Percentiles rank a stretch among this genome's conserved stretches.
Conservation (phyloP, 2,329 filamentous ascomycete species). For the Pseudogymnoascus sp. region DNA sequence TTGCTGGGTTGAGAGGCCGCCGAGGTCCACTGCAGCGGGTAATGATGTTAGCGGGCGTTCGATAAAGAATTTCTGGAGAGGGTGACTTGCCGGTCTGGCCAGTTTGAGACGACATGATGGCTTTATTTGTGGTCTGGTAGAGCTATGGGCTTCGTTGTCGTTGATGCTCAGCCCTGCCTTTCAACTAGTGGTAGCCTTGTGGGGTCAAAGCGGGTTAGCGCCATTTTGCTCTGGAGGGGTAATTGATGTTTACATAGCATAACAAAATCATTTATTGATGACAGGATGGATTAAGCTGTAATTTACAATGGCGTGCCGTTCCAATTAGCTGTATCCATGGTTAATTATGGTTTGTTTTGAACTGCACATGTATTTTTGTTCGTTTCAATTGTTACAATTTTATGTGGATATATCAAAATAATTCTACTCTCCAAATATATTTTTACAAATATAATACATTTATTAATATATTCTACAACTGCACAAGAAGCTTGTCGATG, state of each 20-base stretch:
- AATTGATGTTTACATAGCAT: background rate
- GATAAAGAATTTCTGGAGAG: background rate
- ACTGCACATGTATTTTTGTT: background rate
- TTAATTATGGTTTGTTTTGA: background rate
- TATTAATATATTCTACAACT: constrained; percentile 9
- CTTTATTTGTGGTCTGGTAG: constrained; percentile 1
- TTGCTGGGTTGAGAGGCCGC: constrained; percentile 73
- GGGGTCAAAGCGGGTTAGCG: constrained; percentile 1
- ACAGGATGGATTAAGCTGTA: background rate
- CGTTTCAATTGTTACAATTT: background rate
- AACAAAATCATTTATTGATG: background rate
- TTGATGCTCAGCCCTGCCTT: constrained; percentile 10
- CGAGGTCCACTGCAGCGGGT: constrained; percentile 52
- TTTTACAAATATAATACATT: background rate
- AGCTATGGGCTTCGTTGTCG: background rate
- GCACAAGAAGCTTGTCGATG: constrained; percentile 11
- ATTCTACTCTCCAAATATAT: background rate
- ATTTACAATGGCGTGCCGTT: background rate
- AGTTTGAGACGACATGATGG: constrained; percentile 8
- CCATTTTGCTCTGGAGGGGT: background rate
- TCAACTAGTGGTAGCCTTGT: constrained; percentile 9
- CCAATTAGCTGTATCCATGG: background rate
- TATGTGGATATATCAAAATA: background rate
- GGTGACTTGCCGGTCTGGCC: background rate
- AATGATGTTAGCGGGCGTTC: background rate